A percentile compares a stretch with the other conserved stretches of the same genome.
phyloP scores from a whole-genome alignment of 2,329 filamentous ascomycete genomes.

The Chlorencoelia australis region DNA sequence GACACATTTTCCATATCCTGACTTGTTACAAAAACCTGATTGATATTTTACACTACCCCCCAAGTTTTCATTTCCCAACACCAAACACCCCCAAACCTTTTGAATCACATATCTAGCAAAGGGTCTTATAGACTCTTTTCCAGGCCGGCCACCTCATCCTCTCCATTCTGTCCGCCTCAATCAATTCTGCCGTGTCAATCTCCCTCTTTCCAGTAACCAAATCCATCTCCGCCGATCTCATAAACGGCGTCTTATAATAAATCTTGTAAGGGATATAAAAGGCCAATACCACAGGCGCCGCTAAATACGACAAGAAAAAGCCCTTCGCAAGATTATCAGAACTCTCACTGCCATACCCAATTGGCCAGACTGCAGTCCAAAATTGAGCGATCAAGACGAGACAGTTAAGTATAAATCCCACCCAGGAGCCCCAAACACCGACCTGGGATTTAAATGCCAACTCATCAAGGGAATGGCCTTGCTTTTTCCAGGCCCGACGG shows the following conservation, averaged over 20 bases:
- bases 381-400: constrained; percentile 29
- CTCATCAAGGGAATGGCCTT: constrained; percentile 52
- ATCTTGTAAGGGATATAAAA: constrained; percentile 59
- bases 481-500: constrained; percentile 45
- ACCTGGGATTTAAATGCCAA: constrained; percentile 52
- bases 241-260: constrained; percentile 31
- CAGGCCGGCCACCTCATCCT: constrained; percentile 15
- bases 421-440: constrained; percentile 51
- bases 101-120: constrained; percentile 4
- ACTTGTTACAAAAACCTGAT: too few species aligned
- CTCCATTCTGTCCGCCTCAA: constrained; percentile 18
- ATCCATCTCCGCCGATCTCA: constrained; percentile 15
- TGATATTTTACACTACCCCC: too few species aligned
- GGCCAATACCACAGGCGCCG: constrained; percentile 40
- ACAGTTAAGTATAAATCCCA: constrained; percentile 50
- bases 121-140: constrained; percentile 15
- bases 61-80: too few species aligned
- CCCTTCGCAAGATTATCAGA: constrained; percentile 29
- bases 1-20: too few species aligned
- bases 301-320: constrained; percentile 52
- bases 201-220: constrained; percentile 16
- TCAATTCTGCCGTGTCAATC: constrained; percentile 17
- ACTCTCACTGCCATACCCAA: constrained; percentile 29
- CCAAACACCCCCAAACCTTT: too few species aligned
- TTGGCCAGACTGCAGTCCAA: constrained; percentile 36